Base-by-base conservation (phyloP, 2,329 filamentous ascomycete genomes). In the Uncinocarpus reesii region DNA sequence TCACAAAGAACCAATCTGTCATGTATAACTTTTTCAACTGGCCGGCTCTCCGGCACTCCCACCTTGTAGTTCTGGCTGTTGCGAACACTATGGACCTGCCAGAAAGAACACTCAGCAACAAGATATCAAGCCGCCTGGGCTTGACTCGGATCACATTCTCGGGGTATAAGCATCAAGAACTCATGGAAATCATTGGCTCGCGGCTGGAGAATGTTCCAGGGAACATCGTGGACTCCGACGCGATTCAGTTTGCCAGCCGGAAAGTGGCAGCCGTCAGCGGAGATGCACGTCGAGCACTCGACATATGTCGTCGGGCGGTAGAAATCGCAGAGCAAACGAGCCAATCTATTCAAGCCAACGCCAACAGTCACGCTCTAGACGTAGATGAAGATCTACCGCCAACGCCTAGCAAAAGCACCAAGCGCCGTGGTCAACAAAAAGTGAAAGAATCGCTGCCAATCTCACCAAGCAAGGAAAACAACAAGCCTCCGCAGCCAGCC, bases 11-110 rank as follows among this genome's bases (percentile, higher is more conserved):
- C 60, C 93, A 98, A 65, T 90, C 86, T n/a, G 92, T 98, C 68
- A 98, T 98, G 92, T 98, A 98, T 71, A 98, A 98, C 66, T 98
- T 98, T 67, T 98, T 98, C 77, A 98, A 98, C 62, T 98, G 92
- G 92, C 92, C 92, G 3, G 85, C 86, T 8, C 73, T 96, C 47
- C 79, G 86, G 42, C 89, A 98, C 66, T 95, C 87, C 47, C 80
- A 89, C 42, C 75, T 98, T 37, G 95, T 98, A 64, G 93, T 98
- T 5, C 79, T 98, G 5, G 93, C 93, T 8, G 92, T 98, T 15
- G 93, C 92, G 45, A 98, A 98, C 66, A 98, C 92, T 20, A 98
- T 98, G 92, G 92, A 98, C 68, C 70, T 98, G 50, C 92, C 92
- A 0, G 92, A 98, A 67, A 77, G 92, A 62, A 98, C 92, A 0